These are phyloP conservation scores for Combretum micranthum DNA, from an alignment of 345 rosid species.

Conservation along the genomic window DNA sequence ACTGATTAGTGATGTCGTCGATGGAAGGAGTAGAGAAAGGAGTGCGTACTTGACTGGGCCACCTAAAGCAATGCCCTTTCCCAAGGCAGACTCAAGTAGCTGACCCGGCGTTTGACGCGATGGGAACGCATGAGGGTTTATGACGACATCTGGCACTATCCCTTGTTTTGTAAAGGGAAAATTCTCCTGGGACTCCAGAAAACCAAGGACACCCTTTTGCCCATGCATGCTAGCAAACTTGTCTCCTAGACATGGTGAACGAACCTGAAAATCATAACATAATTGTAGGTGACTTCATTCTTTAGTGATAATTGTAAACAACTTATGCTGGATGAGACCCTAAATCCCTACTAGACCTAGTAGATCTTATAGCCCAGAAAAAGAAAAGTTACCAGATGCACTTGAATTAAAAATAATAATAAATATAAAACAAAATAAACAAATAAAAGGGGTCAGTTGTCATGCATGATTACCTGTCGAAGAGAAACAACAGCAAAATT, in stretches of 20 bases:
- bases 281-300: neutral
- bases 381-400: no score
- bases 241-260: slow-evolving; percentile 85
- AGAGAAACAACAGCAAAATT: slow-evolving; percentile 79
- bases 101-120: slow-evolving; percentile 92
- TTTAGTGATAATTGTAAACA: neutral
- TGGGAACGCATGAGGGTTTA: slow-evolving; percentile 90
- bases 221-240: slow-evolving; percentile 99
- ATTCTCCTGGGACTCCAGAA: slow-evolving; percentile 79
- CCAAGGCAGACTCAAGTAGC: slow-evolving; percentile 84
- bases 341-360: no score
- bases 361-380: no score
- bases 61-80: slow-evolving; percentile 79
- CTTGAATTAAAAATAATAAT: no score
- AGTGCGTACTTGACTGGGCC: slow-evolving; percentile 61
- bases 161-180: slow-evolving; percentile 89
- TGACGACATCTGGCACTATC: slow-evolving; percentile 83
- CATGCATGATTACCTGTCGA: slow-evolving; percentile 51
- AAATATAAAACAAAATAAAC: no score
- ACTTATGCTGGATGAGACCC: no score
- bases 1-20: slow-evolving; percentile 70
- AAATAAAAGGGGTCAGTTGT: no score
- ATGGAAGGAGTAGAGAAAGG: slow-evolving; percentile 79
- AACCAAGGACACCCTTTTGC: slow-evolving; percentile 92
- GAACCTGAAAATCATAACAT: slow-evolving; percentile 39